phyloP scores from a whole-genome alignment of 75 land plant genomes.

The Selaginella tamariscina region DNA sequence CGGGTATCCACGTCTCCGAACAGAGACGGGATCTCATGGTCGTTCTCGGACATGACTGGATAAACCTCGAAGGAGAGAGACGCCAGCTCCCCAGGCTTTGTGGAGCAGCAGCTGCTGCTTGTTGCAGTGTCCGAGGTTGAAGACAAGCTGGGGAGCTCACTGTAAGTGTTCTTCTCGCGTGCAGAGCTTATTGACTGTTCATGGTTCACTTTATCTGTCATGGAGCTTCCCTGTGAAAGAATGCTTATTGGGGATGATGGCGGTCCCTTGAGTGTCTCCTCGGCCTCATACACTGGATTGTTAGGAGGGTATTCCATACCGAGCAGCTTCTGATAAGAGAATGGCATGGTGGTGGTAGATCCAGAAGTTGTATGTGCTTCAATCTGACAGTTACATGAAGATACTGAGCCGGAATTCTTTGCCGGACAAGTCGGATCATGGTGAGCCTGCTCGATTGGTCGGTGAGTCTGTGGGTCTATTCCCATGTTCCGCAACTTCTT shows the following conservation, averaged over 20 bases:
- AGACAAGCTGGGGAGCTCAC: background rate
- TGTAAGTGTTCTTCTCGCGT: background rate
- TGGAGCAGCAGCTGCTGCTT: background rate
- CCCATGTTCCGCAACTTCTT: background rate
- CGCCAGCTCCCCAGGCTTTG: background rate
- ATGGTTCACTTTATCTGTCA: background rate
- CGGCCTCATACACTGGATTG: background rate
- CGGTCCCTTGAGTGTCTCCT: background rate
- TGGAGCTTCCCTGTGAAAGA: background rate
- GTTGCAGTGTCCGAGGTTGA: background rate
- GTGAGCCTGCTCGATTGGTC: background rate
- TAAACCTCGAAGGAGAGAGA: background rate
- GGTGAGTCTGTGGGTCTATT: background rate
- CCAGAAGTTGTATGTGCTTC: background rate
- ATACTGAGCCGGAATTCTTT: background rate
- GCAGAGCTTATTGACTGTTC: background rate
- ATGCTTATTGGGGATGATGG: background rate
- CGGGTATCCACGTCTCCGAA: background rate
- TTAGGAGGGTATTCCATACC: background rate
- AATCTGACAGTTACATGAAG: background rate
- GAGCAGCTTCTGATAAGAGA: background rate
- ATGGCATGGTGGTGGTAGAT: background rate
- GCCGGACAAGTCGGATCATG: background rate
- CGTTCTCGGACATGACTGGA: background rate
- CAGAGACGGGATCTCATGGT: background rate